These are phyloP conservation scores for Coemansia guatemalensis DNA, from an alignment of 192 early-diverging fungal genomes.

Conservation along the genomic window DNA sequence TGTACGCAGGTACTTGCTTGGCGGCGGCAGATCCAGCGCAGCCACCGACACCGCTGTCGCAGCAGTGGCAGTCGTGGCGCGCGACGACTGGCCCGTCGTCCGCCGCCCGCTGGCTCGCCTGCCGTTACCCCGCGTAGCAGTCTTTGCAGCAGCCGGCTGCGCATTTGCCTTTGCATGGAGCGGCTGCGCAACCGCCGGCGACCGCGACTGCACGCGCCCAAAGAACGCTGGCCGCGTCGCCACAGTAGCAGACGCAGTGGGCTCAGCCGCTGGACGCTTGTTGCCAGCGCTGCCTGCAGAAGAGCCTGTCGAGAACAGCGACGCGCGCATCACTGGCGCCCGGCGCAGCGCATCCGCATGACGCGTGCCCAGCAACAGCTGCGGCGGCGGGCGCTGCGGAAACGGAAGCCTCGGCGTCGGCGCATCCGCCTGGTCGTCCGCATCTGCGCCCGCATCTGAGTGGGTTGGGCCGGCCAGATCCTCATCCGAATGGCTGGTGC, in stretches of 20 bases:
- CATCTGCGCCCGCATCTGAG: neutral
- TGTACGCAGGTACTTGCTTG: constrained; percentile 39
- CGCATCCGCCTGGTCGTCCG: neutral
- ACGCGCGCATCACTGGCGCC: constrained; percentile 44
- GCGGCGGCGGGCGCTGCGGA: constrained; percentile 18
- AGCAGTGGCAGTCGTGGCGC: neutral
- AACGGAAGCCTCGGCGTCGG: neutral
- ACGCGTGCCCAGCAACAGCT: constrained; percentile 20
- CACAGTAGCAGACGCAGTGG: neutral
- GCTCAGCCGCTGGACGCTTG: constrained; percentile 5
- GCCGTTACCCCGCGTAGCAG: neutral
- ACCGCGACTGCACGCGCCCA: constrained; percentile 16
- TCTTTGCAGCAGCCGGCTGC: neutral
- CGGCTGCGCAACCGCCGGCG: constrained; percentile 13
- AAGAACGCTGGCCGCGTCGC: neutral
- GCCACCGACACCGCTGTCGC: constrained; percentile 9
- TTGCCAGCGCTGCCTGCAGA: neutral
- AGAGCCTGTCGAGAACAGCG: constrained; percentile 34
- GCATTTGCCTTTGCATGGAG: constrained; percentile 5
- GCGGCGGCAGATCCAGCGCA: constrained; percentile 38
- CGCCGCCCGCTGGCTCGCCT: too few relatives aligned
- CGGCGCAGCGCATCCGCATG: constrained; percentile 40
- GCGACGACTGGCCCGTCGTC: constrained; percentile 3
- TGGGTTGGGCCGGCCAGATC: neutral
- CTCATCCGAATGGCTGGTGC: neutral